phyloP scores from a whole-genome alignment of 441 rosid genomes.

The Syzygium malaccense region DNA sequence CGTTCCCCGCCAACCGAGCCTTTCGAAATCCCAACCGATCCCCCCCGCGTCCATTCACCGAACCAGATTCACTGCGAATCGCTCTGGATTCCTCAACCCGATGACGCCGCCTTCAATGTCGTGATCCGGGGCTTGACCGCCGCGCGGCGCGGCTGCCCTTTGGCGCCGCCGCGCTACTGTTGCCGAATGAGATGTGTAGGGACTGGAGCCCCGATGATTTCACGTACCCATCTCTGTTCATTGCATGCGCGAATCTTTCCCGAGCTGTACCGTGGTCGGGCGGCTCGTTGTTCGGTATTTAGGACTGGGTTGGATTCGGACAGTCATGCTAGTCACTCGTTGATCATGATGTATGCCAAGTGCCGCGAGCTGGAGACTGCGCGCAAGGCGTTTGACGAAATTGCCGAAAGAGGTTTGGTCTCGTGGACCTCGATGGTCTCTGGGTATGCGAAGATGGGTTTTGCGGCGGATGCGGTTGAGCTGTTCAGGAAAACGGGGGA shows the following conservation, averaged over 20 bases:
- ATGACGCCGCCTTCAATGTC: slow-evolving; percentile 57
- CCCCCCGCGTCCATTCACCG: background rate
- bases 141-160: slow-evolving; percentile 36
- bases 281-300: slow-evolving; percentile 45
- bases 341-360: slow-evolving; percentile 45
- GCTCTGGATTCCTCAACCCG: slow-evolving; percentile 40
- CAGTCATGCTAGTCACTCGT: slow-evolving; percentile 46
- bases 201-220: slow-evolving; percentile 54
- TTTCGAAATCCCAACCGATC: background rate
- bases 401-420: slow-evolving; percentile 45
- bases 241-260: slow-evolving; percentile 46
- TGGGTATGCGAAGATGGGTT: slow-evolving; percentile 63
- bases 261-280: slow-evolving; percentile 40
- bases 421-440: slow-evolving; percentile 92
- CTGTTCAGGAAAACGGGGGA: slow-evolving; percentile 53
- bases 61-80: background rate
- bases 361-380: slow-evolving; percentile 35
- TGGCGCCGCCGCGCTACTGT: slow-evolving; percentile 30
- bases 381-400: slow-evolving; percentile 69
- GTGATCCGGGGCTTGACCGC: slow-evolving; percentile 70
- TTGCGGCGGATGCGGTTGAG: slow-evolving; percentile 40
- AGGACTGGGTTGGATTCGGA: slow-evolving; percentile 53
- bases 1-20: background rate
- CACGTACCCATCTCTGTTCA: slow-evolving; percentile 65
- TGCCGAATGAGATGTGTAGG: slow-evolving; percentile 49